A percentile compares a stretch with the other conserved stretches of the same genome.
Conservation (phyloP, 495 filamentous ascomycete genomes). For the Pseudoneurospora amorphoporcata region DNA sequence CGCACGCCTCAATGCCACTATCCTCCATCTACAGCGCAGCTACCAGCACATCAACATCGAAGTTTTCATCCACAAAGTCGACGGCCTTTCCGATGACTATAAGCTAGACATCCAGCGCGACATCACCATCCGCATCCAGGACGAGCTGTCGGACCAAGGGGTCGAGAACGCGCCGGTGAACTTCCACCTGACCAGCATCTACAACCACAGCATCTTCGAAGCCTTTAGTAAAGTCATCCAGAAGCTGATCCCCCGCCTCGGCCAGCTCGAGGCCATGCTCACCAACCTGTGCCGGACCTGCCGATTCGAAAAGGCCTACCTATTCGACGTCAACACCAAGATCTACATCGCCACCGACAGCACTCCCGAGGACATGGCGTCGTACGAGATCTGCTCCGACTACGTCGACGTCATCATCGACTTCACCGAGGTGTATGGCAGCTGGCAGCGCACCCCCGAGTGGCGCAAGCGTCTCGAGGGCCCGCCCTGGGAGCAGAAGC, state of each 20-base stretch:
- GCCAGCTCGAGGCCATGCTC: slow-evolving; percentile 82
- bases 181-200: slow-evolving; percentile 93
- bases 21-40: slow-evolving; percentile 72
- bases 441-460: slow-evolving; percentile 46
- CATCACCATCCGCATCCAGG: slow-evolving; percentile 90
- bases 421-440: slow-evolving; percentile 84
- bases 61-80: slow-evolving; percentile 97
- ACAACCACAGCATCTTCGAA: slow-evolving; percentile 96
- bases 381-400: slow-evolving; percentile 95
- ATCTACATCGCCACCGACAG: slow-evolving; percentile 97
- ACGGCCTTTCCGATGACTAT: slow-evolving; percentile 90
- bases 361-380: slow-evolving; percentile 79
- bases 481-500: slow-evolving; percentile 49
- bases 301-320: slow-evolving; percentile 91
- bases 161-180: slow-evolving; percentile 85
- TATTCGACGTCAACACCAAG: slow-evolving; percentile 94
- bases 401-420: slow-evolving; percentile 98
- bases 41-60: slow-evolving; percentile 92
- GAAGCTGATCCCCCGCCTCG: slow-evolving; percentile 86
- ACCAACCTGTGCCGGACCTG: slow-evolving; percentile 82
- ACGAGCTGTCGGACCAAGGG: slow-evolving; percentile 85
- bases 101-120: slow-evolving; percentile 88
- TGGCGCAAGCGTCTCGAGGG: slow-evolving; percentile 47
- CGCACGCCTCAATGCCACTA: slow-evolving; percentile 72
- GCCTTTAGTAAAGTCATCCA: slow-evolving; percentile 97